Base-by-base conservation (phyloP, 2,329 filamentous ascomycete species). In the Aspergillus fructus region DNA sequence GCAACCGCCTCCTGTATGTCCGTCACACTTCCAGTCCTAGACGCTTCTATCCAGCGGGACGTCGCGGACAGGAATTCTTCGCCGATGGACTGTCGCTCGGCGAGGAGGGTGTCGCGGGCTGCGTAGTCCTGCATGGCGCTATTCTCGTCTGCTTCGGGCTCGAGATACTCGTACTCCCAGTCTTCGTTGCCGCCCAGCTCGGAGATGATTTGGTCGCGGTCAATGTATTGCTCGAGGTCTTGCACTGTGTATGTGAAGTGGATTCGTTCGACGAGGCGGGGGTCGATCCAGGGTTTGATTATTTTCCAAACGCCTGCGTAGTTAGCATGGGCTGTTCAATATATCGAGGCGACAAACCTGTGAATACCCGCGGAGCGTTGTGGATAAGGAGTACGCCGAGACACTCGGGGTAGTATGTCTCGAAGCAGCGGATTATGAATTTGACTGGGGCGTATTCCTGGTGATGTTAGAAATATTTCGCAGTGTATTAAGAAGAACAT, bases 341-440 rank as follows among this genome's bases (percentile, higher is more conserved):
- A 19, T 19, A 19, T 19, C 17, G 17, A 19, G 17, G 17, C 17
- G 17, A 72, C 79, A 53, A 74, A 88, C 90, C 89, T 79, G 96
- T 90, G 77, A 97, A 97, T 27, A 97, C 80, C 91, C 93, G 63
- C 1, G 93, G 93, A 0, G 93, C 87, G 73, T 96, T 96, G 79
- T 97, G 93, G 39, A 97, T 89, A 41, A 97, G 82, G 5, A 97
- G 89, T 1, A 88, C 84, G 17, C 93, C 93, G 1, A 97, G 82
- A 46, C 85, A 92, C 73, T 97, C 93, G 0, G 93, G 93, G 67
- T 97, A 97, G 72, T 97, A 96, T 56, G 92, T 92, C 79, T 97
- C 93, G 70, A 97, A 97, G 72, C 91, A 96, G 74, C 94, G 93
- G 74, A 97, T 96, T 87, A 97, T 96, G 76, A 97, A 97, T 71